Evolutionary conservation across 169 alveolate genomes (phyloP).

Genomic region (Toxoplasma gondii): DNA sequence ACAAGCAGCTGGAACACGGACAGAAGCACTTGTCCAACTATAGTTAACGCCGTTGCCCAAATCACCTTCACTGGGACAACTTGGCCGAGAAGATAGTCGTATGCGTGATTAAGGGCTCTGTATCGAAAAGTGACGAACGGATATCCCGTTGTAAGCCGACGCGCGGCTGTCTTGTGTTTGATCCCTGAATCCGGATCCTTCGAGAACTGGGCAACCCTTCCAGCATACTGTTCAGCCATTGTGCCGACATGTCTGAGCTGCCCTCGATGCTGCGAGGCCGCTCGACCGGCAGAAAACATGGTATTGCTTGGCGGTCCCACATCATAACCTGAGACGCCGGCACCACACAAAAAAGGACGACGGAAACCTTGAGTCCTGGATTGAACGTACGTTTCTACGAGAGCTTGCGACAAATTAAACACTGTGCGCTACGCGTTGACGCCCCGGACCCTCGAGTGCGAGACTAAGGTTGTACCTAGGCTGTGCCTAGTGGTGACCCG

Average conservation of each 20-base stretch:
- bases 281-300: neutral
- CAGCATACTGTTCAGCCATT: neutral
- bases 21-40: neutral
- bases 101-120: neutral
- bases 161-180: constrained; percentile 14
- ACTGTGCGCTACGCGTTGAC: too few species aligned
- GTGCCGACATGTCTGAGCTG: neutral
- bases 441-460: too few species aligned
- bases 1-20: neutral
- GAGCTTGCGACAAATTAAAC: too few species aligned
- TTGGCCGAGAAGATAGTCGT: neutral
- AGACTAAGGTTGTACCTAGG: too few species aligned
- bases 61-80: constrained; percentile 13
- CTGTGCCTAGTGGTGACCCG: too few species aligned
- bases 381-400: too few species aligned
- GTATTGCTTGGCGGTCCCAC: constrained; percentile 25
- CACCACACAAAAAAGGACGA: neutral
- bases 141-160: neutral
- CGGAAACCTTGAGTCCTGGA: neutral
- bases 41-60: neutral
- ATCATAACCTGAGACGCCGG: neutral
- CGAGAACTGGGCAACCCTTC: constrained; percentile 5
- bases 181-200: neutral
- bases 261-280: neutral
- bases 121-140: constrained; percentile 22